Conservation (phyloP, 148 eudicot species). For the Fallopia convolvulus region DNA sequence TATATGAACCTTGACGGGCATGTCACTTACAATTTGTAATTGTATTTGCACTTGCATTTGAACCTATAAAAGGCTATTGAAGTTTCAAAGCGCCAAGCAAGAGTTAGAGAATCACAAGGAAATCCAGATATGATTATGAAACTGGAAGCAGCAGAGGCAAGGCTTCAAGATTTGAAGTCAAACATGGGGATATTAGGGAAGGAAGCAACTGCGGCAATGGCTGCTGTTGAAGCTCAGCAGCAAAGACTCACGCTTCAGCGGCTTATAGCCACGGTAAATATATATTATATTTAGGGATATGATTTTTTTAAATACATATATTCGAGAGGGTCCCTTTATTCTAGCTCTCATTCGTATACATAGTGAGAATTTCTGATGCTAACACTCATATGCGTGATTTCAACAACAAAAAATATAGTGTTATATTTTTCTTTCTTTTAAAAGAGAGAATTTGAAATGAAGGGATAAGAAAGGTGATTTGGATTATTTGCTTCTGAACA, state of each 20-base stretch:
- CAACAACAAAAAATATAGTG: too few species aligned
- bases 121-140: constrained; percentile 73
- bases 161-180: constrained; percentile 79
- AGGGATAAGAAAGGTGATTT: not conserved
- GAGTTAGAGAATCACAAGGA: constrained; percentile 63
- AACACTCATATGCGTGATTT: not conserved
- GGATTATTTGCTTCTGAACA: not conserved
- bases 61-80: constrained; percentile 92
- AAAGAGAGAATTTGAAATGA: not conserved
- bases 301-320: not conserved
- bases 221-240: constrained; percentile 97
- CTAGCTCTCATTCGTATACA: not conserved
- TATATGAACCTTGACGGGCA: not conserved
- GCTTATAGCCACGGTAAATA: constrained; percentile 73
- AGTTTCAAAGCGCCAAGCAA: constrained; percentile 83
- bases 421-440: not conserved
- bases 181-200: constrained; percentile 75
- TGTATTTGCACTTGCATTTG: constrained; percentile 20
- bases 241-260: constrained; percentile 90
- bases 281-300: not conserved
- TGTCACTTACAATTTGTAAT: constrained; percentile 15
- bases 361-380: not conserved
- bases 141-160: constrained; percentile 80
- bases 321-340: not conserved
- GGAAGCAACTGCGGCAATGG: constrained; percentile 97